Conservation (phyloP, 176 grass and related monocot species). For the Cenchrus americanus region DNA sequence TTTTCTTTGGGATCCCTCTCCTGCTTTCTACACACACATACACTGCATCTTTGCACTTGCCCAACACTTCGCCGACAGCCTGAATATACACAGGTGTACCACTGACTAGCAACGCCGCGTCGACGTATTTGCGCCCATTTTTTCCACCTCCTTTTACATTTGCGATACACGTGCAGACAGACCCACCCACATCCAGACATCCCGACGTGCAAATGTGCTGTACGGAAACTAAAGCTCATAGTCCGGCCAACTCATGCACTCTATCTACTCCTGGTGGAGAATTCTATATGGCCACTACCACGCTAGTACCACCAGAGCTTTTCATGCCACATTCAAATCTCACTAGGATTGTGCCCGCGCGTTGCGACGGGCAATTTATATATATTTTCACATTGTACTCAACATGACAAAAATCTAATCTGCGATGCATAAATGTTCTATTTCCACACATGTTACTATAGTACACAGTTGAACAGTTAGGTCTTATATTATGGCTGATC, state of each 20-base stretch:
- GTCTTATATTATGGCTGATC: too few species aligned
- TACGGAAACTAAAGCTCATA: not conserved
- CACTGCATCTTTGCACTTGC: not conserved
- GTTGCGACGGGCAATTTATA: too few species aligned
- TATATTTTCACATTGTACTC: too few species aligned
- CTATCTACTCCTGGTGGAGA: not conserved
- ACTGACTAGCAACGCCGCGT: too few species aligned
- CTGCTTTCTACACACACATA: too few species aligned
- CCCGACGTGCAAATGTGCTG: not conserved
- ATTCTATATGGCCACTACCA: not conserved
- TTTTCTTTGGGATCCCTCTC: not conserved
- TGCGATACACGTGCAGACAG: not conserved
- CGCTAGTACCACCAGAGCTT: not conserved
- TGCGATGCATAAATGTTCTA: too few species aligned
- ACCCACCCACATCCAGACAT: not conserved
- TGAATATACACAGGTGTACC: not conserved
- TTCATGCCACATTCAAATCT: not conserved
- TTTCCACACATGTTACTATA: too few species aligned
- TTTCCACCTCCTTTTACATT: not conserved
- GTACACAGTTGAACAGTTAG: too few species aligned
- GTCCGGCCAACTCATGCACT: not conserved
- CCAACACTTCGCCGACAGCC: slow-evolving; percentile 6
- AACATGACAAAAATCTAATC: too few species aligned
- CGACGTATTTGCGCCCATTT: not conserved
- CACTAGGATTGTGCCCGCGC: too few species aligned